phyloP scores from a whole-genome alignment of 495 filamentous ascomycete genomes.

The Lophium mytilinum region DNA sequence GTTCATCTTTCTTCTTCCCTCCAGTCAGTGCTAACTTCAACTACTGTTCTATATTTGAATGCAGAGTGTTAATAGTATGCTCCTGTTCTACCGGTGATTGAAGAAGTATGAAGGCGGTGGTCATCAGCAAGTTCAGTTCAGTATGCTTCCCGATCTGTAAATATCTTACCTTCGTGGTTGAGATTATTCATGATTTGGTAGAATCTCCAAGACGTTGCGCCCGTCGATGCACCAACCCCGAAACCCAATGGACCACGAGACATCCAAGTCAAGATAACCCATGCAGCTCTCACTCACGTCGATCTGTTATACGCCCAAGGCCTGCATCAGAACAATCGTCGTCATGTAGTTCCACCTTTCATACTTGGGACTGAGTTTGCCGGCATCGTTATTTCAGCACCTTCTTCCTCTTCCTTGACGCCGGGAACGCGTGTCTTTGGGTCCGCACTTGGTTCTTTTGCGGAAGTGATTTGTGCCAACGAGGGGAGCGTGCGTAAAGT shows the following conservation, averaged over 20 bases:
- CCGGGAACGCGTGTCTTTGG: conserved; percentile 17
- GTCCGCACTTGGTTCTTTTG: conserved; percentile 10
- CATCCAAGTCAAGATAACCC: conserved; percentile 16
- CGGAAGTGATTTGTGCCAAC: conserved; percentile 7
- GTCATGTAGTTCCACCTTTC: conserved; percentile 33
- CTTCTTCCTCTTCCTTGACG: conserved; percentile 5
- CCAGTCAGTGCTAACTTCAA: neutral
- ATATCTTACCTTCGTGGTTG: neutral
- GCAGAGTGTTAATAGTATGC: too few species aligned
- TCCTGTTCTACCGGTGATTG: too few species aligned
- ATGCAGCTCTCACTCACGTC: conserved; percentile 18
- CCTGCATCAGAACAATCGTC: conserved; percentile 35
- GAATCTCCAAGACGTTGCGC: conserved; percentile 22
- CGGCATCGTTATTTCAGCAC: conserved; percentile 11
- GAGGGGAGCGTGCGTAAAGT: conserved; percentile 4
- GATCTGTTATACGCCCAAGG: conserved; percentile 29
- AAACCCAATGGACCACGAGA: neutral
- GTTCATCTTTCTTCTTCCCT: neutral
- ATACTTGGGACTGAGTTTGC: conserved; percentile 23
- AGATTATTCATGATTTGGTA: neutral
- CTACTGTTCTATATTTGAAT: neutral
- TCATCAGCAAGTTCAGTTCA: conserved; percentile 21
- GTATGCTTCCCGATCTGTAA: neutral
- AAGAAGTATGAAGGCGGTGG: conserved; percentile 27
- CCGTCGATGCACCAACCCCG: conserved; percentile 10